Evolutionary conservation across 2,329 filamentous ascomycete species (phyloP).

Genomic region (Diaporthe batatas): DNA sequence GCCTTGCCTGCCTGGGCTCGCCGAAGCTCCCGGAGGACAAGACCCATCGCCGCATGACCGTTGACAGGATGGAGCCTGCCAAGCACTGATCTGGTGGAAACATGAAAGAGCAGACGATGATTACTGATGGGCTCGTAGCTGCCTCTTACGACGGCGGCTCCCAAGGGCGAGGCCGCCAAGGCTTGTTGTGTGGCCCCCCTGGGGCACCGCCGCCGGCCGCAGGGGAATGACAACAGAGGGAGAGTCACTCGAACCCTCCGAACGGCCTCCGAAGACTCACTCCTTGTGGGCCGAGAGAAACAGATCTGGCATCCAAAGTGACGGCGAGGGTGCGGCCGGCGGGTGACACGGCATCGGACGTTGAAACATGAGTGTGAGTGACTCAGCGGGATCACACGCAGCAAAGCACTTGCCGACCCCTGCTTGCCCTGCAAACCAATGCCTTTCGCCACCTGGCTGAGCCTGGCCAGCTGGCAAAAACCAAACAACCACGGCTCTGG

Average conservation of each 20-base stretch:
- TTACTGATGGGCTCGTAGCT: not conserved
- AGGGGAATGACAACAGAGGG: not conserved
- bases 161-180: constrained; percentile 22
- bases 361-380: constrained; percentile 30
- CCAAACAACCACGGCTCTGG: not conserved
- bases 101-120: not conserved
- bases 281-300: not conserved
- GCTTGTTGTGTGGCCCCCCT: not conserved
- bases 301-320: not conserved
- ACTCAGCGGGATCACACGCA: constrained; percentile 21
- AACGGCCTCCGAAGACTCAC: constrained; percentile 32
- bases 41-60: constrained; percentile 28
- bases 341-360: constrained; percentile 23
- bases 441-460: constrained; percentile 35
- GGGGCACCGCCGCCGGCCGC: constrained; percentile 4
- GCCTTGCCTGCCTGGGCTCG: constrained; percentile 28
- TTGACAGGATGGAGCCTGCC: constrained; percentile 4
- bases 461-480: constrained; percentile 34
- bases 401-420: not conserved
- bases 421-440: not conserved
- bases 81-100: not conserved
- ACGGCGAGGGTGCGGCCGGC: not conserved
- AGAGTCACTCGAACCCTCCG: constrained; percentile 29
- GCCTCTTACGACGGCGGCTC: not conserved
- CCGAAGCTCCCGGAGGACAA: constrained; percentile 26